Evolutionary conservation across 768 basidiomycete genomes (phyloP).

Genomic region (Tulasnella sp.): DNA sequence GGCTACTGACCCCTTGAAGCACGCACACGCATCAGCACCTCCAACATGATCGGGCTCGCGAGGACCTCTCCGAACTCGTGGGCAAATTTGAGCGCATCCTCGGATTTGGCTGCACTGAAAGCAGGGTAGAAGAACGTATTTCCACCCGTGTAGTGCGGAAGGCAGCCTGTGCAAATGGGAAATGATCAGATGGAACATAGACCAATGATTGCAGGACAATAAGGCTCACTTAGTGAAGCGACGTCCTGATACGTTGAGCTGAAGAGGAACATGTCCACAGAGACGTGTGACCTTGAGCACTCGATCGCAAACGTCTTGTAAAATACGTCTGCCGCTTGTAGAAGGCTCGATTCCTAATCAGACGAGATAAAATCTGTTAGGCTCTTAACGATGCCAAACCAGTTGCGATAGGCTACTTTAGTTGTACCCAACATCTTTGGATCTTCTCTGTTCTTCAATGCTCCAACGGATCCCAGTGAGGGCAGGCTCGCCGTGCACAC

Average conservation of each 20-base stretch:
- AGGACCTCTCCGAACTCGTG: conserved; percentile 92
- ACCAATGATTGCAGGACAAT: neutral
- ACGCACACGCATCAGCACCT: conserved; percentile 95
- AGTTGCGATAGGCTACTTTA: conserved; percentile 43
- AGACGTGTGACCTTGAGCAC: conserved; percentile 91
- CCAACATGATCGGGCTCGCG: conserved; percentile 89
- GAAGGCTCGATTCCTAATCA: conserved; percentile 73
- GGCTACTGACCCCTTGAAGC: conserved; percentile 65
- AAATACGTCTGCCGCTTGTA: conserved; percentile 89
- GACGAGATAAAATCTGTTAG: neutral
- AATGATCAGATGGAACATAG: neutral
- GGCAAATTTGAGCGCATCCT: conserved; percentile 97
- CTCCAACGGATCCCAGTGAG: conserved; percentile 66
- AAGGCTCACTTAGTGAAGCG: conserved; percentile 64
- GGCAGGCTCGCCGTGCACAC: conserved; percentile 80
- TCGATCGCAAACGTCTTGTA: conserved; percentile 99
- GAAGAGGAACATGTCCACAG: conserved; percentile 99
- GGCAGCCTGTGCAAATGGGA: conserved; percentile 46
- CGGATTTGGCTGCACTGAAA: conserved; percentile 87
- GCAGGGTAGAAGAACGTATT: conserved; percentile 98
- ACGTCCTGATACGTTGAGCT: conserved; percentile 93
- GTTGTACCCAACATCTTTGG: conserved; percentile 89
- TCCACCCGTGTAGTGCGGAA: conserved; percentile 95
- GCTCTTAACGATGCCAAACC: too few relatives aligned
- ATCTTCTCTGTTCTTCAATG: conserved; percentile 93